Evolutionary conservation across 768 basidiomycete species (phyloP).

Genomic region (Chalciporus chontae): DNA sequence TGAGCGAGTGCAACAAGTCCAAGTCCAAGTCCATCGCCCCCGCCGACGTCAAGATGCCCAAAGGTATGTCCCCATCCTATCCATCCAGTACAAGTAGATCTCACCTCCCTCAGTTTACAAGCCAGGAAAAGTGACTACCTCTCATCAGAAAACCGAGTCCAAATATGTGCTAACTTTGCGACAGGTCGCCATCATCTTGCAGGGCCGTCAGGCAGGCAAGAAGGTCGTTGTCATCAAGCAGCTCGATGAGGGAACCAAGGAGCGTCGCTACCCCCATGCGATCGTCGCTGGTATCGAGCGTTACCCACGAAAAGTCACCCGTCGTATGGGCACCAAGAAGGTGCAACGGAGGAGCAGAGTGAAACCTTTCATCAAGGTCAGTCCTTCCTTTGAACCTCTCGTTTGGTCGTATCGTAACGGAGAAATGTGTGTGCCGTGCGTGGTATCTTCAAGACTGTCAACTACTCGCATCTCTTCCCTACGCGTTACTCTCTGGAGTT

Average conservation of each 20-base stretch:
- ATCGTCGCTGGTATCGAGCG: slow-evolving; percentile 98
- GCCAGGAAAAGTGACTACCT: slow-evolving; percentile 74
- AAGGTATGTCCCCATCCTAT: slow-evolving; percentile 25
- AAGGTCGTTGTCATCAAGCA: slow-evolving; percentile 99
- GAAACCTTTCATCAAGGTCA: slow-evolving; percentile 99
- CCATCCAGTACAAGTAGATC: slow-evolving; percentile 11
- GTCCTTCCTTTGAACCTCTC: slow-evolving; percentile 17
- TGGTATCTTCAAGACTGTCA: slow-evolving; percentile 65
- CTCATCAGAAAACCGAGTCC: neutral
- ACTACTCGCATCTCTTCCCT: slow-evolving; percentile 99
- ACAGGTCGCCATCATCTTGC: slow-evolving; percentile 93
- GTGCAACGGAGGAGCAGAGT: slow-evolving; percentile 89
- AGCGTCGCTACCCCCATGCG: slow-evolving; percentile 94
- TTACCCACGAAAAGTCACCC: slow-evolving; percentile 97
- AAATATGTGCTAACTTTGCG: slow-evolving; percentile 1
- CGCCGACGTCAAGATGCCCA: slow-evolving; percentile 42
- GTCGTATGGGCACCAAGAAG: slow-evolving; percentile 96
- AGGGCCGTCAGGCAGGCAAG: slow-evolving; percentile 98
- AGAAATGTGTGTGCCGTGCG: neutral
- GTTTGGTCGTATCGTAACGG: neutral
- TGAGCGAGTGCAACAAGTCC: slow-evolving; percentile 9
- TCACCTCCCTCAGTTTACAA: slow-evolving; percentile 68
- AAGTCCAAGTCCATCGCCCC: slow-evolving; percentile 25
- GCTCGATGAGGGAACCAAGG: slow-evolving; percentile 94
- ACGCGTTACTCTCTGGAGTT: slow-evolving; percentile 98